Evolutionary conservation across 768 basidiomycete species (phyloP).

Genomic region (Psilocybe subaeruginosa): DNA sequence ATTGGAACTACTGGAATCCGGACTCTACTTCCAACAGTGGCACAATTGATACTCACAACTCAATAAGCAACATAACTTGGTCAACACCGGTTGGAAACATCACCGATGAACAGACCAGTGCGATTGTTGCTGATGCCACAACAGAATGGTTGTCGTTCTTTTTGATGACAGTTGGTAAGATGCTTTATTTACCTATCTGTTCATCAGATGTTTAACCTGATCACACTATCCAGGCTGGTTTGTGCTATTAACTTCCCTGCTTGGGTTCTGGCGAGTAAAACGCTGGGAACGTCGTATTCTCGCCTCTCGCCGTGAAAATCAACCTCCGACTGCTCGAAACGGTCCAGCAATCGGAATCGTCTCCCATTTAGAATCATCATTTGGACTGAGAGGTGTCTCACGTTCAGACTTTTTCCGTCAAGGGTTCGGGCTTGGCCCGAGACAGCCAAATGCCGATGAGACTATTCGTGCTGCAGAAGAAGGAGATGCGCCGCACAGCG

Average conservation of each 20-base stretch:
- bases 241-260: constrained; percentile 80
- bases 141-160: constrained; percentile 96
- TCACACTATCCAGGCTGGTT: constrained; percentile 31
- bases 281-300: constrained; percentile 84
- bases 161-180: constrained; percentile 83
- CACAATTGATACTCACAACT: constrained; percentile 14
- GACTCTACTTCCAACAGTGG: constrained; percentile 39
- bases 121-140: constrained; percentile 63
- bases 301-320: constrained; percentile 48
- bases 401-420: constrained; percentile 44
- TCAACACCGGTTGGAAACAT: constrained; percentile 22
- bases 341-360: constrained; percentile 27
- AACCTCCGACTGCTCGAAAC: constrained; percentile 19
- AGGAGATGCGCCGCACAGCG: constrained; percentile 29
- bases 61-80: constrained; percentile 29
- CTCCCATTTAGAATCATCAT: constrained; percentile 40
- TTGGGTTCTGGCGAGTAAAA: constrained; percentile 89
- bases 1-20: constrained; percentile 32
- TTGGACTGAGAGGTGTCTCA: constrained; percentile 41
- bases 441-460: constrained; percentile 25
- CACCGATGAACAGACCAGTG: constrained; percentile 41
- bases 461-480: constrained; percentile 30
- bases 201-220: background rate
- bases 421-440: constrained; percentile 43
- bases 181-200: background rate